Evolutionary conservation across 2,329 filamentous ascomycete genomes (phyloP), one percentile per base, ranked within the genome.

Genomic region (Onygenales sp.): DNA sequence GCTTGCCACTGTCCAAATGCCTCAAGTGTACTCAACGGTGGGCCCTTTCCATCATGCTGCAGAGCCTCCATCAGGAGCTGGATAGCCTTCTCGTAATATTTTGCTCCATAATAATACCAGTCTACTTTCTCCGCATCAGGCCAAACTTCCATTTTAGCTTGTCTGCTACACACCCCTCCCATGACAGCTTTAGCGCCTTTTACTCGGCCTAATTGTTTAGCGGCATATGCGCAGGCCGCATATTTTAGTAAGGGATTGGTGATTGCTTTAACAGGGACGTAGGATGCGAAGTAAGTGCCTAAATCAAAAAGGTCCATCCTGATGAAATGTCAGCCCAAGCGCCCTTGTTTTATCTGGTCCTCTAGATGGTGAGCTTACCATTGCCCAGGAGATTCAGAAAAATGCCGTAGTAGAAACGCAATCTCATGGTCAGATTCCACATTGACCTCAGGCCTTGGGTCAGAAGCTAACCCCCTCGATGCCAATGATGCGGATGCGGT

Each of bases 31-130:
- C 66, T 63, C 60, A 70, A 38, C 5, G 64, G 65, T 7, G 66
- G 64, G 3, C 63, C 64, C 59, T 66, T 60, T 42, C 60, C 59
- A 57, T 71, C 64, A 55, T 67, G 66, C 63, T 65, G 72, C 62
- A 64, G 67, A 57, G 69, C 72, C 65, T 67, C 73, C 71, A 72
- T 74, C 43, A 78, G 69, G 3, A 82, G 72, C 11, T 81, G 80
- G 21, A 84, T 82, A 1, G 80, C 81, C 60, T 75, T 78, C 60
- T 84, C 80, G 66, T 84, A 84, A 63, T 84, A 83, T 54, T 81
- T 80, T 1, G 81, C 78, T 1, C 78, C 80, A 57, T 78, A 78
- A 68, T 82, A 83, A 55, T 74, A 75, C 78, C 82, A 84, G 58
- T 84, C 78, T 7, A 79, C 69, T 17, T 70, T 66, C 8, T 69